A percentile compares a stretch with the other conserved stretches of the same genome.
These are phyloP conservation scores for Lactuca sativa DNA, from an alignment of 129 eudicot genomes.

Conservation along the genomic window DNA sequence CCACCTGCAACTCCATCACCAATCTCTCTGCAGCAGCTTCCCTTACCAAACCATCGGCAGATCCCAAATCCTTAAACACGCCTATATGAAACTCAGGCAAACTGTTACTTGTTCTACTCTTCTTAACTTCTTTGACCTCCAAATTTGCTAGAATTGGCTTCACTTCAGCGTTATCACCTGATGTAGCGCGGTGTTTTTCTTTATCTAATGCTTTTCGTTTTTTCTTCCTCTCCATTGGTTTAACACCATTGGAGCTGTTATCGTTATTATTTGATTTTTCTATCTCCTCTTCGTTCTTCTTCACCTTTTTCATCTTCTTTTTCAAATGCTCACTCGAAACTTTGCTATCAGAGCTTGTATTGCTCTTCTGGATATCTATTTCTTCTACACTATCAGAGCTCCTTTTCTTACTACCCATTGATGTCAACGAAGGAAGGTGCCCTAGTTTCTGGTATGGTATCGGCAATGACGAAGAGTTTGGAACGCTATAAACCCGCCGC, in stretches of 20 bases:
- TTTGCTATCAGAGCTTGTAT: conserved; percentile 20
- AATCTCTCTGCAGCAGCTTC: conserved; percentile 72
- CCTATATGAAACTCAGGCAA: conserved; percentile 87
- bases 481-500: conserved; percentile 28
- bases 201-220: conserved; percentile 69
- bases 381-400: conserved; percentile 40
- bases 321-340: conserved; percentile 24
- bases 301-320: conserved; percentile 51
- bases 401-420: conserved; percentile 51
- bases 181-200: conserved; percentile 41
- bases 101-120: conserved; percentile 30
- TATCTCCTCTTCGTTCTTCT: conserved; percentile 37
- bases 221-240: conserved; percentile 87
- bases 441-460: conserved; percentile 10
- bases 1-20: conserved; percentile 61
- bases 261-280: conserved; percentile 18
- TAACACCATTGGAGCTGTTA: conserved; percentile 23
- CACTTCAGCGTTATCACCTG: conserved; percentile 21
- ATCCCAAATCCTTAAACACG: conserved; percentile 71
- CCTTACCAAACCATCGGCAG: conserved; percentile 54
- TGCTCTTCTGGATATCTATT: conserved; percentile 12
- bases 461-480: conserved; percentile 20
- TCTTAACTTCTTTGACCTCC: conserved; percentile 23
- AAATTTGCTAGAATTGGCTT: conserved; percentile 20
- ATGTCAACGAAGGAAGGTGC: background rate